Evolutionary conservation across 2,329 filamentous ascomycete species (phyloP), one percentile per base, ranked within the genome.

Genomic region (Nothophaeocryptopus gaeumannii): DNA sequence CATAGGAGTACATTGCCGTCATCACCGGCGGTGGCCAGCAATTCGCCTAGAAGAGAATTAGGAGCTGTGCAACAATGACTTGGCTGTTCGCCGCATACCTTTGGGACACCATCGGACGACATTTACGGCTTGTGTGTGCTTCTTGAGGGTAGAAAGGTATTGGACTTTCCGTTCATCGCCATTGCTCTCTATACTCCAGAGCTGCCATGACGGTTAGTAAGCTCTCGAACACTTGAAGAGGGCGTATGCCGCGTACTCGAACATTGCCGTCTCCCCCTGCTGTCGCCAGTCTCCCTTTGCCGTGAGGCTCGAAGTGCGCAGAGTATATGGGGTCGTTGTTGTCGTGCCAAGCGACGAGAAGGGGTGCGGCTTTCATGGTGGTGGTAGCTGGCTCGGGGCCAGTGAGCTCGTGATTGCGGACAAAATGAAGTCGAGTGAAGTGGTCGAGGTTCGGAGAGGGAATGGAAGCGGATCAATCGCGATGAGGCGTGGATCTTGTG

Each of bases 281-380:
- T 8, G 93, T 99, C 51, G 93, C 93, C 56, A 99, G 76, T 64
- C 93, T 84, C 46, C 90, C 90, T 71, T 93, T 96, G 58, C 89
- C 90, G 67, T 89, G 81, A 40, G 89, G 89, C 69, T 99, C 92
- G 69, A 97, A 99, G 71, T 97, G 92, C 62, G 90, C 89, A 37
- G 92, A 96, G 75, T 97, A 99, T 69, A 99, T 91, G 51, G 93
- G 93, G 63, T 89, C 84, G 74, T 95, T 96, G 68, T 96, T 89
- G 72, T 96, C 89, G 74, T 99, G 95, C 93, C 93, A 99, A 78
- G 95, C 89, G 74, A 99, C 92, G 68, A 97, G 92, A 62, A 99
- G 81, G 63, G 93, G 92, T 67, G 89, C 86, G 68, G 90, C 91
- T 81, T 95, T 97, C 93, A 99, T 99, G 43, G 50, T 65, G 61